These are phyloP conservation scores for Glebionis coronaria DNA, from an alignment of 129 eudicot genomes.

Conservation along the genomic window DNA sequence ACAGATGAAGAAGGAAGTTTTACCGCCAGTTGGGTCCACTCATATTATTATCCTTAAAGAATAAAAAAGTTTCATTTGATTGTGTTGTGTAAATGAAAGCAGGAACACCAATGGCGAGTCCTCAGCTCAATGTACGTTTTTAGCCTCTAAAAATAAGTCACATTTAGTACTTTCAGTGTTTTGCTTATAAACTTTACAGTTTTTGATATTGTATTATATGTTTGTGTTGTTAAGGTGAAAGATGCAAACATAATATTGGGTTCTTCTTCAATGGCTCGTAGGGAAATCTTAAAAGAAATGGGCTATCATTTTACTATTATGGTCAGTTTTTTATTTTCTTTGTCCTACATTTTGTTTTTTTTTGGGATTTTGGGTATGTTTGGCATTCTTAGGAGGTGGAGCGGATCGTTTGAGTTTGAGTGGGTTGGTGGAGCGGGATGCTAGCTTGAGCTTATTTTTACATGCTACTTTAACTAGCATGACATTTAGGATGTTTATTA, in stretches of 20 bases:
- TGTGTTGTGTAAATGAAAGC: no score
- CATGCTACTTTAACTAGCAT: no score
- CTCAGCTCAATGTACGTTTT: slow-evolving; percentile 34
- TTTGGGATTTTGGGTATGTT: background rate
- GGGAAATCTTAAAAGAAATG: slow-evolving; percentile 69
- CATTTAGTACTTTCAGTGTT: background rate
- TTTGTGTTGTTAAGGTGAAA: slow-evolving; percentile 22
- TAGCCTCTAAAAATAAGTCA: background rate
- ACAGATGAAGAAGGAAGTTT: no score
- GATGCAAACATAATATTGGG: slow-evolving; percentile 73
- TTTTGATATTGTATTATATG: slow-evolving; percentile 18
- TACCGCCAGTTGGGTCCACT: no score
- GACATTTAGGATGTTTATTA: no score
- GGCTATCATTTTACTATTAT: slow-evolving; percentile 75
- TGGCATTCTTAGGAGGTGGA: no score
- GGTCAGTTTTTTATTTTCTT: slow-evolving; percentile 36
- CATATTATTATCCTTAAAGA: no score
- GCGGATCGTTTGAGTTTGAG: no score
- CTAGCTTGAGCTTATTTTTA: no score
- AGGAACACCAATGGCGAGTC: background rate
- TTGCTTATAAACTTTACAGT: background rate
- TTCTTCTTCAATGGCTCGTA: slow-evolving; percentile 79
- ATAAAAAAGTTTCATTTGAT: no score
- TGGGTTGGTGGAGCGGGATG: no score
- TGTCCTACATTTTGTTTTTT: background rate